Percentiles rank a stretch among this genome's conserved stretches.
phyloP scores from a whole-genome alignment of 148 eudicot genomes.

The Polygonum maritimum region DNA sequence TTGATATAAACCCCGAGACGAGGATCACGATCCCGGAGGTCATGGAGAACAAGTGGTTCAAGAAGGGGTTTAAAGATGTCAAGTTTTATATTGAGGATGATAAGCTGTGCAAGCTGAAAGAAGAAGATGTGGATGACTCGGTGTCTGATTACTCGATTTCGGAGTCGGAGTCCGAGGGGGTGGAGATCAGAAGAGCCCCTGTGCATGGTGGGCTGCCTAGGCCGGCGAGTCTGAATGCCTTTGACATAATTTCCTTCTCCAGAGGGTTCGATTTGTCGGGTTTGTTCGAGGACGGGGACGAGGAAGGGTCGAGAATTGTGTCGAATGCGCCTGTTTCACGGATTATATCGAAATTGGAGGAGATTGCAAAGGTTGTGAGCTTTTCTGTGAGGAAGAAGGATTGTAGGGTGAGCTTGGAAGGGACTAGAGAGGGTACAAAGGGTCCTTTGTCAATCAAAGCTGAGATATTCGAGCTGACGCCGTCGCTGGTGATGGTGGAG shows the following conservation, averaged over 20 bases:
- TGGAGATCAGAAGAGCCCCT: conserved; percentile 25
- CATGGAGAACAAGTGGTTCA: conserved; percentile 51
- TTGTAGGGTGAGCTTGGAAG: conserved; percentile 65
- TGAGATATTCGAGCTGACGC: conserved; percentile 80
- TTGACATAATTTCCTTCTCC: conserved; percentile 69
- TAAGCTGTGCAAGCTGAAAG: conserved; percentile 34
- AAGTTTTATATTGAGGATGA: conserved; percentile 69
- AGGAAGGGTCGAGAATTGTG: conserved; percentile 41
- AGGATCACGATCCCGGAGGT: conserved; percentile 46
- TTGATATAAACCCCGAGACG: conserved; percentile 40
- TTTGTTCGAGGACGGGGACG: conserved; percentile 62
- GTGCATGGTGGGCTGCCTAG: conserved; percentile 45
- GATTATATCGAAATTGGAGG: conserved; percentile 67
- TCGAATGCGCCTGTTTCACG: conserved; percentile 55
- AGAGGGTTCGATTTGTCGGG: conserved; percentile 71
- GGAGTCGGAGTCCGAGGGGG: conserved; percentile 38
- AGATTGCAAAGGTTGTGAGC: conserved; percentile 66
- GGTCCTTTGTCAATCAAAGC: conserved; percentile 62
- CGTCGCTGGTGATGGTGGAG: conserved; percentile 60
- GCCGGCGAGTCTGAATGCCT: conserved; percentile 73
- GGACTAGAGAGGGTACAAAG: conserved; percentile 52
- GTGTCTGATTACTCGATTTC: conserved; percentile 32
- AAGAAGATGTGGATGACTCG: conserved; percentile 23
- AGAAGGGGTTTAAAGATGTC: conserved; percentile 15
- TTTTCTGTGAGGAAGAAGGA: conserved; percentile 72